Percentiles rank a stretch among this genome's conserved stretches.
Evolutionary conservation across 805 yeast genomes (phyloP).

Genomic region (Kodamaea fukazawae): DNA sequence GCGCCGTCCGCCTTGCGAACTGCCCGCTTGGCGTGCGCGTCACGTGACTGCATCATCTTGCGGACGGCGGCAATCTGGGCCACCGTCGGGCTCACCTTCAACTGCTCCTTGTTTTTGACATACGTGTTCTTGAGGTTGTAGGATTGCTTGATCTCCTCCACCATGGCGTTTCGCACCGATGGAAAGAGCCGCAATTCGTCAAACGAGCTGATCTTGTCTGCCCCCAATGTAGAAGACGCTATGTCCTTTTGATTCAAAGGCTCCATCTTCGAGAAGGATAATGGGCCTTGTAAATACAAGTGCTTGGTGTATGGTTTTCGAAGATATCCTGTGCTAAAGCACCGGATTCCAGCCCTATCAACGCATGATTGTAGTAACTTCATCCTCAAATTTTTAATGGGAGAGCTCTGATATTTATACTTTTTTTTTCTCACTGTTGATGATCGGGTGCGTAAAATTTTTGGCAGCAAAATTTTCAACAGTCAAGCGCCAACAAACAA

Average conservation of each 20-base stretch:
- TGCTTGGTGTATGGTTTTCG: no score
- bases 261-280: conserved; percentile 9
- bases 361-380: no score
- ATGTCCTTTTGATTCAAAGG: conserved; percentile 6
- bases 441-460: no score
- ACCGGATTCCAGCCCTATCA: no score
- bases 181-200: conserved; percentile 67
- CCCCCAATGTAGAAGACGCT: conserved; percentile 19
- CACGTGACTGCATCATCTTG: conserved; percentile 46
- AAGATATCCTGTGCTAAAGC: no score
- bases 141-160: conserved; percentile 47
- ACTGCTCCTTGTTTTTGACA: conserved; percentile 27
- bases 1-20: conserved; percentile 26
- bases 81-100: conserved; percentile 61
- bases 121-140: conserved; percentile 35
- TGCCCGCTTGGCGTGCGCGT: conserved; percentile 20
- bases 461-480: no score
- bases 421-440: no score
- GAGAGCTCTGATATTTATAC: no score
- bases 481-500: no score
- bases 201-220: conserved; percentile 56
- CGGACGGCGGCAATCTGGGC: conserved; percentile 77
- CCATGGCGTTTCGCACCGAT: conserved; percentile 58
- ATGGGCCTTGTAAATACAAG: conserved; percentile 5
- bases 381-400: no score